Conservation (phyloP, 495 filamentous ascomycete species). For the Durotheca rogersii region DNA sequence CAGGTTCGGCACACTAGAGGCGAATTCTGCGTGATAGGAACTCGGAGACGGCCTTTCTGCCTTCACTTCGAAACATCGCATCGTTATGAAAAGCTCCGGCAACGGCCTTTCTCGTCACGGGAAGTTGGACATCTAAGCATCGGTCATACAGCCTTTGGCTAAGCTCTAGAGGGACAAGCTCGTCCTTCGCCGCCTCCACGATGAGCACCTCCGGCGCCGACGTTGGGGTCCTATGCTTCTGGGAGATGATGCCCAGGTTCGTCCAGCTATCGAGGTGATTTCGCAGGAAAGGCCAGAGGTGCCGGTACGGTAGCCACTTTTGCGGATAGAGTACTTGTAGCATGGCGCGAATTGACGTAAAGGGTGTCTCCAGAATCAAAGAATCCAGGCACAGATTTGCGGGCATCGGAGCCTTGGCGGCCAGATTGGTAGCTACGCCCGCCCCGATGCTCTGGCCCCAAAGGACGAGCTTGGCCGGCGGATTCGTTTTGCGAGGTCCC, state of each 20-base stretch:
- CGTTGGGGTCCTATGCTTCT: conserved; percentile 16
- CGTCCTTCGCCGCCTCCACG: conserved; percentile 64
- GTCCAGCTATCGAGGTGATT: conserved; percentile 49
- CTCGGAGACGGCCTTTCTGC: conserved; percentile 43
- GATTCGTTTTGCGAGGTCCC: conserved; percentile 21
- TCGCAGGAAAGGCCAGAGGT: conserved; percentile 52
- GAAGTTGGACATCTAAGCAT: conserved; percentile 43
- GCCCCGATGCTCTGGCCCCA: conserved; percentile 81
- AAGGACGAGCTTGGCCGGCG: conserved; percentile 55
- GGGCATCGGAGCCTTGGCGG: conserved; percentile 32
- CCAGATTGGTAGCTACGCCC: conserved; percentile 57
- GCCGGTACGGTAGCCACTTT: conserved; percentile 73
- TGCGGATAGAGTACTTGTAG: conserved; percentile 74
- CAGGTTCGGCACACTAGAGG: conserved; percentile 14
- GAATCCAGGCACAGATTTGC: conserved; percentile 41
- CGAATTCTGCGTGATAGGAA: conserved; percentile 28
- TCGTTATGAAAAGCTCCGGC: conserved; percentile 49
- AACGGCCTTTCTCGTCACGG: conserved; percentile 40
- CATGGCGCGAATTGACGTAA: conserved; percentile 71
- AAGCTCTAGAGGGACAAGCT: conserved; percentile 64
- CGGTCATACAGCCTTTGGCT: conserved; percentile 49
- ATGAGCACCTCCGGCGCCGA: conserved; percentile 52
- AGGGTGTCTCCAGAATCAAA: conserved; percentile 75
- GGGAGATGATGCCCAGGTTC: conserved; percentile 42
- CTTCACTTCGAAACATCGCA: conserved; percentile 44